Percentiles rank a stretch among this genome's conserved stretches.
Evolutionary conservation across 805 yeast species (phyloP).

Genomic region (Myxozyma sirexii): DNA sequence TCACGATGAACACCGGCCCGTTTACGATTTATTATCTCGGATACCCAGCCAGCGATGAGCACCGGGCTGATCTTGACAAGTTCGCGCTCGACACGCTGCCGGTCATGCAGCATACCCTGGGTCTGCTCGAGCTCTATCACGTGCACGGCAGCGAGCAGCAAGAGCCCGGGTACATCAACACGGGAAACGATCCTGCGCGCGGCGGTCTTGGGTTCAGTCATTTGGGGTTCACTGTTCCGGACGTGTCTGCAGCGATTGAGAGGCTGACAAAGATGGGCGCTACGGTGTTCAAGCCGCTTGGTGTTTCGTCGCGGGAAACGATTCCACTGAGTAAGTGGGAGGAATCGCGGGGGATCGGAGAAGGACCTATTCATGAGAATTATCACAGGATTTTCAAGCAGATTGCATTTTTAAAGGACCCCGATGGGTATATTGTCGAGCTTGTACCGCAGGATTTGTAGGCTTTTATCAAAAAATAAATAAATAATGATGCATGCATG

Average conservation of each 20-base stretch:
- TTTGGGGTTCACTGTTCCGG: slow-evolving; percentile 82
- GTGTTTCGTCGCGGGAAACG: slow-evolving; percentile 82
- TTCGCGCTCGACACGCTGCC: slow-evolving; percentile 13
- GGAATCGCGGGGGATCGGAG: slow-evolving; percentile 4
- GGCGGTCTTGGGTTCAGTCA: slow-evolving; percentile 85
- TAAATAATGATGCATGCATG: neutral
- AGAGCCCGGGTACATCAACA: slow-evolving; percentile 48
- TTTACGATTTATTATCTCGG: slow-evolving; percentile 67
- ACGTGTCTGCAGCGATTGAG: slow-evolving; percentile 64
- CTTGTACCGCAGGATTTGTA: slow-evolving; percentile 41
- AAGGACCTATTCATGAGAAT: slow-evolving; percentile 2
- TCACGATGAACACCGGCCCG: slow-evolving; percentile 53
- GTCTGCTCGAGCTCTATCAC: slow-evolving; percentile 9
- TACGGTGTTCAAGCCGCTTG: slow-evolving; percentile 73
- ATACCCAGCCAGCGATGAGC: slow-evolving; percentile 12
- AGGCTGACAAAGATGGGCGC: slow-evolving; percentile 64
- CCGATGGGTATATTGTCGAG: slow-evolving; percentile 97
- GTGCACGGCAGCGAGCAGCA: slow-evolving; percentile 16
- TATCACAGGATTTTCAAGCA: slow-evolving; percentile 41
- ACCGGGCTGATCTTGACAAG: slow-evolving; percentile 11
- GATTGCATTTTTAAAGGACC: slow-evolving; percentile 93
- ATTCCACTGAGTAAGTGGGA: slow-evolving; percentile 9
- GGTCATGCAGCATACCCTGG: slow-evolving; percentile 13
- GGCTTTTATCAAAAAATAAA: neutral
- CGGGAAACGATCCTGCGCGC: slow-evolving; percentile 81